Evolutionary conservation across 805 yeast species (phyloP), one percentile per base, ranked within the genome.

Genomic region (Wickerhamomyces subpelliculosus): DNA sequence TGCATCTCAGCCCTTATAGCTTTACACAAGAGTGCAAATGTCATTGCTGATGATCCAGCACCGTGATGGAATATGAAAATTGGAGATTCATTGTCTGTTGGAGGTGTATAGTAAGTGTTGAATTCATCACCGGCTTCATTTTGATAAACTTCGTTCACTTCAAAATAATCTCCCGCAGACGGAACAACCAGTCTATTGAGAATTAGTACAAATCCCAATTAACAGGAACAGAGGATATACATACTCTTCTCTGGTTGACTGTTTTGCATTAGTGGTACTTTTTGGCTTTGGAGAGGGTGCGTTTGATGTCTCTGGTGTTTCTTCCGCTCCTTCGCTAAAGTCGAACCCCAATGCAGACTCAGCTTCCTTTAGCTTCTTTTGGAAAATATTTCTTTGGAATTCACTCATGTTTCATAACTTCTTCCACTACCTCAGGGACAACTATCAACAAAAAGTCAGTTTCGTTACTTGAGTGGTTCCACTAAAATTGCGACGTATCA

Each of bases 41-140:
- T 71, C 61, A 85, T 63, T 0, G 83, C 87, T 2, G 85, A 75
- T 1, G 97, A 88, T 0, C 97, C 98, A 1, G 96, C 97, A 3
- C 99, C 99, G 58, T 93, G 99, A 46, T 86, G 93, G 47, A 80
- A 78, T 2, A 93, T 62, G 48, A 84, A 78, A 1, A 87, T 49
- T 0, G 94, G 87, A 0, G 66, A 54, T 0, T 53, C 49, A 1
- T 49, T 43, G 0, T 48, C 38, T 8, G 48, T 42, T 0, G 95
- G 89, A 1, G 75, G 65, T 8, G 64, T 64, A 47, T 68, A 84
- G 54, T 78, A 84, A 0, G 78, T 72, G 41, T 79, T 73, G 52
- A 78, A 74, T 7, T 41, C 33, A 27, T 60, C 57, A 0, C 62
- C 61, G 1, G 54, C 25, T 0, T 41, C 37, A 16, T 48, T 45